Percentiles rank a stretch among this genome's conserved stretches.
phyloP scores from a whole-genome alignment of 192 early-diverging fungal genomes.

The Mortierella claussenii region DNA sequence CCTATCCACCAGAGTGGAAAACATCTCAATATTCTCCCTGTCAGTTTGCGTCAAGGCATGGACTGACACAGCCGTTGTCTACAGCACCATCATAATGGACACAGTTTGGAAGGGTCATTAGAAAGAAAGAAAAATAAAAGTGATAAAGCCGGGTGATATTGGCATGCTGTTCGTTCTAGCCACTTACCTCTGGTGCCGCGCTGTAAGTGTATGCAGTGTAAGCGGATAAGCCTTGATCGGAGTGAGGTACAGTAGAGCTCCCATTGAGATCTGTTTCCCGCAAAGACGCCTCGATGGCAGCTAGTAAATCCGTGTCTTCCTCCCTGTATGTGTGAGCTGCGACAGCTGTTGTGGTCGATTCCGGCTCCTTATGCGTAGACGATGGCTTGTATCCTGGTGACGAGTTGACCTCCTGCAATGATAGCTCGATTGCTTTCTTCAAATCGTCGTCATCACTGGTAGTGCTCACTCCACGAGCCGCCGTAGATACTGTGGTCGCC shows the following conservation, averaged over 20 bases:
- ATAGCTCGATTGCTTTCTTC: slow-evolving; percentile 91
- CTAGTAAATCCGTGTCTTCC: slow-evolving; percentile 75
- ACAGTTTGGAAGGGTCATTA: too few species aligned
- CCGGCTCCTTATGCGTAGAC: slow-evolving; percentile 1
- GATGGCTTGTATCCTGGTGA: slow-evolving; percentile 62
- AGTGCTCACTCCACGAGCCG: slow-evolving; percentile 3
- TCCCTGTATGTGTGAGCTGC: slow-evolving; percentile 58
- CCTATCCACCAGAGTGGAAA: slow-evolving; percentile 85
- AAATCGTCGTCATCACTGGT: slow-evolving; percentile 87
- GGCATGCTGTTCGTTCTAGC: not conserved
- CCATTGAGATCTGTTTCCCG: slow-evolving; percentile 64
- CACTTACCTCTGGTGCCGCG: slow-evolving; percentile 23
- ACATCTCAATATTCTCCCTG: slow-evolving; percentile 90
- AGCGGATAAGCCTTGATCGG: slow-evolving; percentile 4
- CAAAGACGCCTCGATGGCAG: slow-evolving; percentile 84
- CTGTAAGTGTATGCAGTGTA: slow-evolving; percentile 37
- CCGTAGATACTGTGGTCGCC: slow-evolving; percentile 30
- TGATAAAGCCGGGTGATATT: not conserved
- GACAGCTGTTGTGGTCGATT: slow-evolving; percentile 2
- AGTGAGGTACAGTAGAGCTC: slow-evolving; percentile 1
- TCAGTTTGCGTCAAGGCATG: slow-evolving; percentile 81
- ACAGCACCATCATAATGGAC: too few species aligned
- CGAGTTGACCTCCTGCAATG: slow-evolving; percentile 78
- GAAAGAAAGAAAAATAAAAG: not conserved
- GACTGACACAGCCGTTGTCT: slow-evolving; percentile 30